Conservation (phyloP, 23 red algal genomes). For the Agarophyton chilense region DNA sequence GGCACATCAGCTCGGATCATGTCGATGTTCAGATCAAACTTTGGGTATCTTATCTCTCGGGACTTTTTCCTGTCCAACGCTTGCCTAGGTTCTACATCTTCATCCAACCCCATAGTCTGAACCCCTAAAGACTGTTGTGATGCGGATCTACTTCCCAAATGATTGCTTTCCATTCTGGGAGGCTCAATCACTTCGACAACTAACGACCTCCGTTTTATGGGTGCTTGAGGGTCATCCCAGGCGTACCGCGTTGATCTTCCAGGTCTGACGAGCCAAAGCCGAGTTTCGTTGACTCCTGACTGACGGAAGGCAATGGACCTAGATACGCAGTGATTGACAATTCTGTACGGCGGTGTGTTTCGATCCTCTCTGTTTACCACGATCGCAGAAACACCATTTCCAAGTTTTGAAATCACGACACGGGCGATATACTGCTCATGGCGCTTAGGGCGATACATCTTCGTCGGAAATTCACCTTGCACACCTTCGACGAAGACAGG, state of each 20-base stretch:
- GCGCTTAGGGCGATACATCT: slow-evolving; percentile 88
- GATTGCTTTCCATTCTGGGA: neutral
- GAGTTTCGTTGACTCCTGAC: slow-evolving; percentile 81
- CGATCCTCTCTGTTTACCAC: slow-evolving; percentile 78
- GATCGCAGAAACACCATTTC: slow-evolving; percentile 62
- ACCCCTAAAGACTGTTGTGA: neutral
- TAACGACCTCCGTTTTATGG: slow-evolving; percentile 71
- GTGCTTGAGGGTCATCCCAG: slow-evolving; percentile 89
- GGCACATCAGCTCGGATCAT: slow-evolving; percentile 55
- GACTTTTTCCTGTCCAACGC: neutral
- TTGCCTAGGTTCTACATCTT: neutral
- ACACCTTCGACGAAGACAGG: slow-evolving; percentile 71
- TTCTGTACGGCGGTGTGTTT: slow-evolving; percentile 82
- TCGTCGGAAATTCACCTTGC: slow-evolving; percentile 81
- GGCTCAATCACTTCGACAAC: slow-evolving; percentile 66
- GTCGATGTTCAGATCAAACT: slow-evolving; percentile 84
- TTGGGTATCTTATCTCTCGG: slow-evolving; percentile 32
- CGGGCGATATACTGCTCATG: slow-evolving; percentile 93
- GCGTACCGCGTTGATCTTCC: slow-evolving; percentile 83
- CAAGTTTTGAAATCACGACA: slow-evolving; percentile 51
- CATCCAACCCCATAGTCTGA: neutral
- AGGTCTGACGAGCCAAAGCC: slow-evolving; percentile 86
- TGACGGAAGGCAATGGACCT: slow-evolving; percentile 90
- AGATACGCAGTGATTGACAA: slow-evolving; percentile 74
- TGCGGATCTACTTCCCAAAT: neutral